Evolutionary conservation across 345 rosid genomes (phyloP), one percentile per base, ranked within the genome.

Genomic region (Camelina hispida): DNA sequence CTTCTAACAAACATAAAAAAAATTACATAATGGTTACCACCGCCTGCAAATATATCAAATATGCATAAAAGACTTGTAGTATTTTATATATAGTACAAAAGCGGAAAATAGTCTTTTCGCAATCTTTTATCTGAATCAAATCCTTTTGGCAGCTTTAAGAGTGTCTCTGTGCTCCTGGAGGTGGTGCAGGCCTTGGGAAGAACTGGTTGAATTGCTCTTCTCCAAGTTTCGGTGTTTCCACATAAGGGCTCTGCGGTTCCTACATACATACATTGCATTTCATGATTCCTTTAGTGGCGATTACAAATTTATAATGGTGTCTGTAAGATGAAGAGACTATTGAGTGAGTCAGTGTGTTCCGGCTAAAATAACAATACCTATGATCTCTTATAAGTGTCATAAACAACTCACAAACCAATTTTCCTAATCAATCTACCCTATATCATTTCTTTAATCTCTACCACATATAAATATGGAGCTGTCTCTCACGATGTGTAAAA

Each of bases 131-230:
- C 73, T 65, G 77, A 58, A 71, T 81, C 79, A 69, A 15, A 15
- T 71, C 69, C 34, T 69, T 28, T 51, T 88, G 78, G 17, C 65
- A 50, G 42, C 58, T 66, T 28, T 79, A 84, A 74, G 89, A 73
- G 47, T 77, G 87, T 83, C 88, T 88, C 61, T 80, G 84, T 12
- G 93, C 97, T 75, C 95, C 96, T 0, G 93, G 93, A 43, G 97
- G 97, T 3, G 95, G 86, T 1, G 87, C 84, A 28, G 96, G 96
- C 82, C 79, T 83, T 34, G 95, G 97, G 77, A 94, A 87, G 81
- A 72, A 68, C 20, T 30, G 10, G 71, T 71, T 75, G 58, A 82
- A 75, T 50, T 75, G 80, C 54, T 73, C 68, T 12, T 87, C 88
- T 66, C 77, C 81, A 58, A 89, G 44, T 23, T 78, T 79, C 4